Evolutionary conservation across 208 protist species (phyloP).

Genomic region (Acanthamoeba rhysodes): DNA sequence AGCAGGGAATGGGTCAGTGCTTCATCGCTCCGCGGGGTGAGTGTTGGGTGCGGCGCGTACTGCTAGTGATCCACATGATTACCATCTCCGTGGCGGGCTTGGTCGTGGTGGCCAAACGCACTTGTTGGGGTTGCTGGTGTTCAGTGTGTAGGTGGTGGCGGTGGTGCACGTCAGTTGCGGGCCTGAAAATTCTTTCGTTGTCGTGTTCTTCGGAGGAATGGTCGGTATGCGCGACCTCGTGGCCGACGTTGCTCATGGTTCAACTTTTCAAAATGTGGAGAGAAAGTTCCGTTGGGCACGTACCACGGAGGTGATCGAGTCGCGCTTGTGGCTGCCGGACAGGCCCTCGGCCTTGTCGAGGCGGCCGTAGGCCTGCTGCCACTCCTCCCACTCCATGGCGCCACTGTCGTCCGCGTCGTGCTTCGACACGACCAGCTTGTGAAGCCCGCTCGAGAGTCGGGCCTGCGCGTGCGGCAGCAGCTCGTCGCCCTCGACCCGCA

Average conservation of each 20-base stretch:
- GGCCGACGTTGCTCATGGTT: background rate
- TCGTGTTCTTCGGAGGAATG: background rate
- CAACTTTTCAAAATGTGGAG: background rate
- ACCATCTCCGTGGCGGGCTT: conserved; percentile 66
- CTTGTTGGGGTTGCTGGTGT: conserved; percentile 48
- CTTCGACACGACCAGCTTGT: conserved; percentile 52
- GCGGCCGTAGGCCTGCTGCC: conserved; percentile 50
- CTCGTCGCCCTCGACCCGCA: conserved; percentile 55
- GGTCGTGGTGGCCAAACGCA: conserved; percentile 53
- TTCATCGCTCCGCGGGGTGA: background rate
- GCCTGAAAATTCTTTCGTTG: background rate
- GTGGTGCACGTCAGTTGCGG: background rate
- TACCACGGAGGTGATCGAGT: conserved; percentile 40
- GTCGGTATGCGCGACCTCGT: background rate
- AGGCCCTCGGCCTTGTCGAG: conserved; percentile 12
- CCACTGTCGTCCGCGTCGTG: conserved; percentile 48
- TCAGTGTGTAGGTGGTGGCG: background rate
- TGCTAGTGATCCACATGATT: conserved; percentile 72
- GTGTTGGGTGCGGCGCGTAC: background rate
- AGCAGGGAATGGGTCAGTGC: background rate
- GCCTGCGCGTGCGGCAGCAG: conserved; percentile 21
- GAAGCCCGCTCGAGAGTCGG: conserved; percentile 1
- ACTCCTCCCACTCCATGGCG: conserved; percentile 63
- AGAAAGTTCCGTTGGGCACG: background rate
- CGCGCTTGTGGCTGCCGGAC: background rate